Base-by-base conservation (phyloP, 192 early-diverging fungal genomes). In the Backusella tarrabulga region DNA sequence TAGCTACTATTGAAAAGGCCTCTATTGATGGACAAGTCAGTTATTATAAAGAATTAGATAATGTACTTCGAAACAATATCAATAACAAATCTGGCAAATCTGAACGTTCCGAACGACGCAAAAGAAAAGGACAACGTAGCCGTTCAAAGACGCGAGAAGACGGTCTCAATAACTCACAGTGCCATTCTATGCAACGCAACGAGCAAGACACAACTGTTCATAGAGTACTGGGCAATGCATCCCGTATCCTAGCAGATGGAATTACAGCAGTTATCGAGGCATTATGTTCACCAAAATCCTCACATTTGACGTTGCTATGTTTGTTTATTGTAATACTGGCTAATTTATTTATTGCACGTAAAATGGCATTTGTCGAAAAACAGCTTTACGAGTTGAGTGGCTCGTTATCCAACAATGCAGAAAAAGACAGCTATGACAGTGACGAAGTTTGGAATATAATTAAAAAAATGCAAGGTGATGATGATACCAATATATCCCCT, bases 1-100 rank as follows among this genome's bases (percentile, higher is more conserved):
- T 67, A 85, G 85, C 80, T 14, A 77, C 85, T 14, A 90, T 90
- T 73, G 87, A 90, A 70, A 88, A 83, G 67, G 87, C 84, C 11
- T 80, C 84, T 1, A 67, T 81, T 44, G 87, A 88, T 11, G 88
- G 88, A 4, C 79, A 88, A 73, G 56, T 56, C n/a, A 52, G 70
- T 4, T 83, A 88, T 77, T 88, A 80, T 75, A 84, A 83, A 56
- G 70, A 77, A 17, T 35, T 90, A 41, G 74, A 86, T 67, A 70
- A 52, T n/a, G 67, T 76, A 15, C 70, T 85, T 8, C 76, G 79
- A n/a, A 82, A 81, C 36, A 73, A 83, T 68, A 85, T 88, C 76
- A 77, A 79, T 19, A 79, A 85, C 78, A 34, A 75, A 7, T 44
- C 60, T 15, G 42, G 23, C 0, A 35, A 23, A 34, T 3, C 42